phyloP scores from a whole-genome alignment of 139 green algal genomes.

The Chlamydomonas incerta region DNA sequence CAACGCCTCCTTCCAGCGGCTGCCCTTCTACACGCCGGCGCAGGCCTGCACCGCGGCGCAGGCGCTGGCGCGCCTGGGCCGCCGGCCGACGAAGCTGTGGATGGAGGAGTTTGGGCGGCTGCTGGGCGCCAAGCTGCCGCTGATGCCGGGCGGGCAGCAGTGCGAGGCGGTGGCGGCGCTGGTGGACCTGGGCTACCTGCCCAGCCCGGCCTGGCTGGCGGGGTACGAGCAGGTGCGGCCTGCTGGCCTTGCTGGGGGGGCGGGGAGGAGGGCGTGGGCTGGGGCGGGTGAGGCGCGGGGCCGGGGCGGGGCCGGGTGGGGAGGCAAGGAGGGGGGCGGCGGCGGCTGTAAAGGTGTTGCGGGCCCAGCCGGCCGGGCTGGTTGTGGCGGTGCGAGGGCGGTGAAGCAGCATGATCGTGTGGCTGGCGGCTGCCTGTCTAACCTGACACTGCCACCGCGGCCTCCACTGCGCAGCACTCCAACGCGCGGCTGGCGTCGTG shows the following conservation, averaged over 20 bases:
- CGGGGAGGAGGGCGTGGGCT: no score
- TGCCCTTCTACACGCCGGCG: conserved; percentile 34
- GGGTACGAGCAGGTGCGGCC: conserved; percentile 41
- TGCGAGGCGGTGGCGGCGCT: conserved; percentile 27
- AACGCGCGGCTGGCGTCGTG: conserved; percentile 33
- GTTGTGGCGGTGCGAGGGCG: no score
- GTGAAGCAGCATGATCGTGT: no score
- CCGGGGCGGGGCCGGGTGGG: no score
- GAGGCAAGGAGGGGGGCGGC: no score
- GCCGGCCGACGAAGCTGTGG: conserved; percentile 45
- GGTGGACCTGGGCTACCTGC: conserved; percentile 40
- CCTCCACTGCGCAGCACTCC: background rate
- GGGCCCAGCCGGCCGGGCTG: no score
- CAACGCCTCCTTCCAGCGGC: conserved; percentile 34
- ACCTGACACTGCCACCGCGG: no score
- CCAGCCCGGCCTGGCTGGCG: conserved; percentile 35
- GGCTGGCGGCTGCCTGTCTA: no score
- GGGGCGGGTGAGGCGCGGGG: no score
- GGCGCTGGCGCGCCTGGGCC: conserved; percentile 40
- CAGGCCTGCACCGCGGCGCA: conserved; percentile 37
- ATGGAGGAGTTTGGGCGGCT: conserved; percentile 48
- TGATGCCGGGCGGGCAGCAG: conserved; percentile 35
- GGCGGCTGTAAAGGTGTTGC: no score
- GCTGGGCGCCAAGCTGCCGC: conserved; percentile 16
- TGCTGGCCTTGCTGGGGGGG: no score